Base-by-base conservation (phyloP, 768 basidiomycete genomes). In the Mrakia gelida region DNA sequence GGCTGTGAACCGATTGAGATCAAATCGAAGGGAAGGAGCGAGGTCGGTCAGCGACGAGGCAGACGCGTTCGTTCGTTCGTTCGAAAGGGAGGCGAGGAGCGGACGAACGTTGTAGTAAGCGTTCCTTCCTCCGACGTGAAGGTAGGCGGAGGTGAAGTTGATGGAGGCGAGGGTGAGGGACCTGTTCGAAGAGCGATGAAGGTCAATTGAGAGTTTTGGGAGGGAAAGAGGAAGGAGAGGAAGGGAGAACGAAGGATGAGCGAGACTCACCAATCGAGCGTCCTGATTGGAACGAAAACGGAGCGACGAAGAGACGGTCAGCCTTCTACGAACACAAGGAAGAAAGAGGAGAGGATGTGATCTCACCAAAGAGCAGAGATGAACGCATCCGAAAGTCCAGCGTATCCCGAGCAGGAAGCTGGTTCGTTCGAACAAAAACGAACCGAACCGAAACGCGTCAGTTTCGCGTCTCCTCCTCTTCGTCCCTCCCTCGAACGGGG, bases 351-450 rank as follows among this genome's bases (percentile, higher is more conserved):
- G 11, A 15, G 45, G 45, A 13, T 18, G 15, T 1, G 15, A 52
- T 21, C 49, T 52, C 49, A 52, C 49, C 90, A 91, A 3, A 92
- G 84, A 4, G 89, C 89, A 0, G 88, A 89, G 2, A 85, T 86
- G 78, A 88, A 91, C 80, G 87, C 83, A 86, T 92, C 88, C 85
- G 90, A 83, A 84, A 90, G 86, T 73, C 87, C 86, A 18, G 84
- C 82, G 81, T 87, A 88, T 26, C 87, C 87, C 79, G 86, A 87
- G 82, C 88, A 89, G 70, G 85, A 86, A 3, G 86, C 86, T 0
- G 72, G 30, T 30, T 54, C 49, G n/a, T n/a, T n/a, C n/a, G 16
- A 34, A 16, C 71, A 5, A 59, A 59, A 59, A 59, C 18, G 26
- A n/a, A 26, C 21, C 3, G 21, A 26, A n/a, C n/a, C n/a, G n/a